Evolutionary conservation across 805 yeast species (phyloP).

Genomic region (Ogataea salicorniae): DNA sequence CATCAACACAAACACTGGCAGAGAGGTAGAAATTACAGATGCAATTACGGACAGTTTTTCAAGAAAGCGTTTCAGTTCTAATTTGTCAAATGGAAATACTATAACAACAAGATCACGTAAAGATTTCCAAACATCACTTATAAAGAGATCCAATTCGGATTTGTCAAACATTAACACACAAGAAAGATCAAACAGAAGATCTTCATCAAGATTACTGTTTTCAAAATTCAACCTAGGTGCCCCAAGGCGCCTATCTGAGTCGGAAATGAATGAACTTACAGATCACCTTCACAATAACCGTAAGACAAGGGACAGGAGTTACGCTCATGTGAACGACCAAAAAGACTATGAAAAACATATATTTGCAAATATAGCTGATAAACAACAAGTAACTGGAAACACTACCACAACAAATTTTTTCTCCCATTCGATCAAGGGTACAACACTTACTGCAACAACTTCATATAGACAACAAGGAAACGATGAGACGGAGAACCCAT

Average conservation of each 20-base stretch:
- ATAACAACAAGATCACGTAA: no score
- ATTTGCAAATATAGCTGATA: neutral
- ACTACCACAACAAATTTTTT: conserved; percentile 5
- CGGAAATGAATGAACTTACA: conserved; percentile 14
- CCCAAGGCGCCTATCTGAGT: conserved; percentile 40
- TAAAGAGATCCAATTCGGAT: no score
- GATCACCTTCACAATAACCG: conserved; percentile 1
- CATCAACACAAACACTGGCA: neutral
- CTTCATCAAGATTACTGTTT: conserved; percentile 5
- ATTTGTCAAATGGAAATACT: no score
- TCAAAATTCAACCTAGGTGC: conserved; percentile 42
- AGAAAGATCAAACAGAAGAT: no score
- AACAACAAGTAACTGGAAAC: no score
- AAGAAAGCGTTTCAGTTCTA: neutral
- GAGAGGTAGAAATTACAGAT: no score
- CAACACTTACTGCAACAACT: conserved; percentile 14
- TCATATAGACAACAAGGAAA: conserved; percentile 9
- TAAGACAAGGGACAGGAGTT: no score
- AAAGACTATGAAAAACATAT: conserved; percentile 1
- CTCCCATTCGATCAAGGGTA: conserved; percentile 4
- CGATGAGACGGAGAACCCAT: conserved; percentile 1
- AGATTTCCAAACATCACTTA: no score
- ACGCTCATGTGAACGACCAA: neutral
- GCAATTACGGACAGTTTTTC: neutral
- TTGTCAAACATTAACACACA: no score